Evolutionary conservation across 331 rosid genomes (phyloP).

Genomic region (Saraca asoca): DNA sequence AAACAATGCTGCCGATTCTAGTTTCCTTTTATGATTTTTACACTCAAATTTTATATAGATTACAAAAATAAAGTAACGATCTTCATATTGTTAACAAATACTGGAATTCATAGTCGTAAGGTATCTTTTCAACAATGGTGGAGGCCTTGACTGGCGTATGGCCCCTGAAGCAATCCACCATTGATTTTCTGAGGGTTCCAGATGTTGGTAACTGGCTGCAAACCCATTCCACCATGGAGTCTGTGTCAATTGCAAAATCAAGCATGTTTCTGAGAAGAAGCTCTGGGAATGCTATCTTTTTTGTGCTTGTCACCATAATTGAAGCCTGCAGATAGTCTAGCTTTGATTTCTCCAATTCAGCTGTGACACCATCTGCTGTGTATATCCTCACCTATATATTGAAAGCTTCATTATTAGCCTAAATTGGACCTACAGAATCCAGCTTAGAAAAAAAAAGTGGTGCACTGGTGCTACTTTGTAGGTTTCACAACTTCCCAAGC

Average conservation of each 20-base stretch:
- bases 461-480: too few species aligned
- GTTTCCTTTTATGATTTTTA: too few species aligned
- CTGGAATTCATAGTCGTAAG: conserved; percentile 88
- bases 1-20: too few species aligned
- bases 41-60: too few species aligned
- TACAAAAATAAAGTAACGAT: background rate
- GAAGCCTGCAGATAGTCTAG: conserved; percentile 91
- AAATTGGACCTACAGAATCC: too few species aligned
- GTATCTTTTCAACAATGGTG: conserved; percentile 57
- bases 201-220: conserved; percentile 88
- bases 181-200: conserved; percentile 78
- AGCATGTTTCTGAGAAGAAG: conserved; percentile 63
- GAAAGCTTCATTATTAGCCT: background rate
- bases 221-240: conserved; percentile 77
- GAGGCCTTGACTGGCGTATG: conserved; percentile 49
- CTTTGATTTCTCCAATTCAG: conserved; percentile 81
- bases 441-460: too few species aligned
- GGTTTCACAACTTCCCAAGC: too few species aligned
- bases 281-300: conserved; percentile 73
- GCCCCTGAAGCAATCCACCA: conserved; percentile 83
- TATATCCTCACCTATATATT: conserved; percentile 73
- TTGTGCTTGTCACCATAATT: conserved; percentile 63
- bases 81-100: conserved; percentile 64
- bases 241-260: conserved; percentile 66
- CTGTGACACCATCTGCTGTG: conserved; percentile 61